Evolutionary conservation across 805 yeast species (phyloP), one percentile per base, ranked within the genome.

Genomic region (Yarrowia yakushimensis): DNA sequence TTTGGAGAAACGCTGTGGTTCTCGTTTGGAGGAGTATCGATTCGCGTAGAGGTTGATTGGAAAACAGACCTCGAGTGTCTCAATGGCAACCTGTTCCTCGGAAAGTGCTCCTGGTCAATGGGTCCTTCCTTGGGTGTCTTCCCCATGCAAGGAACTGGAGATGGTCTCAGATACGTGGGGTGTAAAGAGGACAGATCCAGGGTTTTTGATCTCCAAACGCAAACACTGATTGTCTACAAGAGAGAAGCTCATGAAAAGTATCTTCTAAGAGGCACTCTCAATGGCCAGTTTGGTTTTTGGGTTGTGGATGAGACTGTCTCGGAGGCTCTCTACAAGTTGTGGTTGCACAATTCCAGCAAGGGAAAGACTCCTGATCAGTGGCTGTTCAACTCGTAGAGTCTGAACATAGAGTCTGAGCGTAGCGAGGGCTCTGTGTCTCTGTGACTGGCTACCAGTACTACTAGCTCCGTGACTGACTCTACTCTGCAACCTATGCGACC

Each of bases 281-380:
- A 48, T 20, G 30, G 30, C 11, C 10, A 22, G 7, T 31, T 48
- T 10, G 57, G 42, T 1, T 48, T 48, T 10, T 48, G 57, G 57
- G 31, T 48, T 7, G 30, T 48, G 4, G 20, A 22, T 10, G 30
- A 33, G 23, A 7, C 22, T 10, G 30, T 33, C 0, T 2, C 30
- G 4, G 10, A 15, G 13, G 22, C 20, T 0, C 28, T 48, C 3
- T n/a, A 20, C 1, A n/a, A 23, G 11, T 9, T 33, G 57, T 48
- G 57, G 57, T 13, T 22, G 11, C 27, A 33, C 7, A 22, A 48
- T 12, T 48, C 41, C 4, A n/a, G 23, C n/a, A 8, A 30, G 3
- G 57, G 57, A 1, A 48, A 17, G n/a, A 3, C 57, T 12, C 57
- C 57, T 0, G 57, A 48, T n/a, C 57, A 48, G 41, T 48, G 57